Conservation (phyloP, 306 rosid species). For the Vigna reflexopilosa region DNA sequence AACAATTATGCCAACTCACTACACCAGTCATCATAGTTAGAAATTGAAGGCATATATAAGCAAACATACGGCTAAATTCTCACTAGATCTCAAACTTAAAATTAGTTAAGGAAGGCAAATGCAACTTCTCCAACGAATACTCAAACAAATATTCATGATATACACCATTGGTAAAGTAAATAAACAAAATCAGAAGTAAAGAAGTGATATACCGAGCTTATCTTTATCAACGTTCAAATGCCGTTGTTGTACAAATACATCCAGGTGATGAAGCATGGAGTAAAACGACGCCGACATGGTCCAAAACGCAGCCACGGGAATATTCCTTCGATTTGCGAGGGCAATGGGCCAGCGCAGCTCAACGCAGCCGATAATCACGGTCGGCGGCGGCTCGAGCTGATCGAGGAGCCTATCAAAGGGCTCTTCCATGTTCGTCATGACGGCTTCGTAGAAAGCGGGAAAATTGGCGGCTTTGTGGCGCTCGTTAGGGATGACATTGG, state of each 20-base stretch:
- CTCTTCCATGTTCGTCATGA: constrained; percentile 53
- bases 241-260: constrained; percentile 9
- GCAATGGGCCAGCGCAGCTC: constrained; percentile 46
- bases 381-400: constrained; percentile 48
- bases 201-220: constrained; percentile 29
- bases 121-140: too few species aligned
- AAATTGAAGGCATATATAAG: neutral
- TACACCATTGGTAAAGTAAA: neutral
- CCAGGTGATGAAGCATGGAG: constrained; percentile 35
- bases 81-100: neutral
- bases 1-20: neutral
- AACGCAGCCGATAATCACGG: constrained; percentile 42
- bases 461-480: constrained; percentile 39
- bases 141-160: neutral
- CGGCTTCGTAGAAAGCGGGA: constrained; percentile 45
- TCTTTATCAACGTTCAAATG: neutral
- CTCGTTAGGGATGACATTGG: constrained; percentile 58
- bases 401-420: constrained; percentile 60
- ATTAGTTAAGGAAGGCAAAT: neutral
- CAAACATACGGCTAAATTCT: neutral
- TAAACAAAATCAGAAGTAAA: neutral
- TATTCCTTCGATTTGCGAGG: constrained; percentile 46
- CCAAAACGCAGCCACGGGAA: constrained; percentile 59
- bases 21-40: neutral
- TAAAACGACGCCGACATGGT: constrained; percentile 53